Conservation (phyloP, 768 basidiomycete genomes). For the Naganishia vishniacii region DNA sequence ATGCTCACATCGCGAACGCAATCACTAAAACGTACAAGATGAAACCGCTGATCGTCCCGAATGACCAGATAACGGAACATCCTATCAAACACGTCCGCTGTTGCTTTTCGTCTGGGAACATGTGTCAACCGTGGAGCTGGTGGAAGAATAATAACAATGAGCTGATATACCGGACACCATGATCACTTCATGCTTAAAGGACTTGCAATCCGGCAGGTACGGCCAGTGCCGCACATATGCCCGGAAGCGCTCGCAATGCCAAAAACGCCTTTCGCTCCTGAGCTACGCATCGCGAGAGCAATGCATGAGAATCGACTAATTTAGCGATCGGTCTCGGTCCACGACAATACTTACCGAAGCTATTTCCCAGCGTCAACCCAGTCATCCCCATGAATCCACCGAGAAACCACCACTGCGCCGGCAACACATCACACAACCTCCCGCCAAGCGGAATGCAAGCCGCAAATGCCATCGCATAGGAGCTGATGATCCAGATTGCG, state of each 20-base stretch:
- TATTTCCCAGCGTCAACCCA: neutral
- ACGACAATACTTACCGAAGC: neutral
- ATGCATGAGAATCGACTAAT: too few relatives aligned
- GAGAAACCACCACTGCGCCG: constrained; percentile 3
- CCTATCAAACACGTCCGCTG: constrained; percentile 42
- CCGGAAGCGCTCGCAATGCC: constrained; percentile 42
- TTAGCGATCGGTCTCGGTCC: too few relatives aligned
- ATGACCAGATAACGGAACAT: constrained; percentile 30
- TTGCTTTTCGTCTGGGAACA: constrained; percentile 39
- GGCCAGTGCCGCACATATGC: constrained; percentile 40
- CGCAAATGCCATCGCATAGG: neutral
- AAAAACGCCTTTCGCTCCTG: constrained; percentile 43
- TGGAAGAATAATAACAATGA: neutral
- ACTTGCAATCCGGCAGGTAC: constrained; percentile 41
- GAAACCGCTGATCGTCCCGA: neutral
- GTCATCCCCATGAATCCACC: constrained; percentile 3
- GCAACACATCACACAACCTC: constrained; percentile 1
- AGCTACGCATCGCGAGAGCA: constrained; percentile 28
- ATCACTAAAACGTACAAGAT: constrained; percentile 24
- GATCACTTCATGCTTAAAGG: neutral
- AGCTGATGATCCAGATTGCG: neutral
- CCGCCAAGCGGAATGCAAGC: neutral
- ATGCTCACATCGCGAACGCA: neutral
- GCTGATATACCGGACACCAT: neutral
- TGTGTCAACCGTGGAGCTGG: constrained; percentile 27